phyloP scores from a whole-genome alignment of 164 flowering plant genomes.

The Dillenia turbinata region DNA sequence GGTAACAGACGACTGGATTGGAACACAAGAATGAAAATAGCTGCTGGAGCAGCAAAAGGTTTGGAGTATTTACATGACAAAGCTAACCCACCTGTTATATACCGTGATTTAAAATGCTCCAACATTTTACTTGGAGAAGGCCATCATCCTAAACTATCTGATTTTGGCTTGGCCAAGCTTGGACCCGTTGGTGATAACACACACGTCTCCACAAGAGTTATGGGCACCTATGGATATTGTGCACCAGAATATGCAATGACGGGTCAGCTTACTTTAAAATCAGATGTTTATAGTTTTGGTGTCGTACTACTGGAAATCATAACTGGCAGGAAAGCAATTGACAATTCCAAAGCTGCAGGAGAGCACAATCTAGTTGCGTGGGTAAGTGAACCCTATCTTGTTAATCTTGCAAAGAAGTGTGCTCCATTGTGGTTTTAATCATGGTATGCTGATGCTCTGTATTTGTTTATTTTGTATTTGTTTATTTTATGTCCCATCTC shows the following conservation, averaged over 20 bases:
- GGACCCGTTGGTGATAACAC: constrained; percentile 82
- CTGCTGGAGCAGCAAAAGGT: constrained; percentile 83
- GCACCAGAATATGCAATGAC: constrained; percentile 96
- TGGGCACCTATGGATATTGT: constrained; percentile 93
- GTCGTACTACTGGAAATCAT: constrained; percentile 82
- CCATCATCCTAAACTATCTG: constrained; percentile 72
- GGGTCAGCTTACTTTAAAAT: constrained; percentile 77
- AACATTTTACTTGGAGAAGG: constrained; percentile 82
- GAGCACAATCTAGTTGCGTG: constrained; percentile 81
- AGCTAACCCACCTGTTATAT: constrained; percentile 77
- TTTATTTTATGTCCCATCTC: too few relatives aligned
- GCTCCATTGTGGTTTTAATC: too few relatives aligned
- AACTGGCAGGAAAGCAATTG: constrained; percentile 85
- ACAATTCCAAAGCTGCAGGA: constrained; percentile 30
- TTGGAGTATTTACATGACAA: constrained; percentile 73
- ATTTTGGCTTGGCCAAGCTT: constrained; percentile 89
- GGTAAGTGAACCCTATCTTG: constrained; percentile 41
- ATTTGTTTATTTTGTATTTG: too few relatives aligned
- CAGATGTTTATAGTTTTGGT: constrained; percentile 88
- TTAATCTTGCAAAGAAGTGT: neutral
- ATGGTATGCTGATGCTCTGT: too few relatives aligned
- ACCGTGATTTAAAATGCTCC: constrained; percentile 89
- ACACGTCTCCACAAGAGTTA: constrained; percentile 85
- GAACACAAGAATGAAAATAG: constrained; percentile 80
- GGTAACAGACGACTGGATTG: constrained; percentile 59